These are phyloP conservation scores for Triticum monococcum DNA, from an alignment of 176 grass and related monocot genomes.

Conservation along the genomic window DNA sequence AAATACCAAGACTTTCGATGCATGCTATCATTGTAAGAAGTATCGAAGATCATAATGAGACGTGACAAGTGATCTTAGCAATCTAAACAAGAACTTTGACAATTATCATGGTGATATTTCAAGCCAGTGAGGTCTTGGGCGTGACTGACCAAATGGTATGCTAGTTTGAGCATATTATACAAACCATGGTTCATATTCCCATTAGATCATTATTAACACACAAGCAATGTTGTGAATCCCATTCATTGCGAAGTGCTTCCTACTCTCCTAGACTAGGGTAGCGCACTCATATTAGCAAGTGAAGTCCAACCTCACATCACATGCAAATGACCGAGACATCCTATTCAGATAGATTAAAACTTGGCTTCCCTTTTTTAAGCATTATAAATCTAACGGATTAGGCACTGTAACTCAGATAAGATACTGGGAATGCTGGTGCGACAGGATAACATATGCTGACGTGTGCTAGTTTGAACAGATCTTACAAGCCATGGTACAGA, in stretches of 20 bases:
- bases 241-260: background rate
- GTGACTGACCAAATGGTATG: constrained; percentile 16
- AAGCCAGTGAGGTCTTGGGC: background rate
- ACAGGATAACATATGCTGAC: background rate
- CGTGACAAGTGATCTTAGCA: constrained; percentile 6
- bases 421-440: background rate
- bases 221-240: background rate
- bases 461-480: background rate
- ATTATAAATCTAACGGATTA: background rate
- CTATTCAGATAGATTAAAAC: constrained; percentile 1
- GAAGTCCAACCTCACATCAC: background rate
- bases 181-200: background rate
- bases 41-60: constrained; percentile 2
- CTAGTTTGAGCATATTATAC: background rate
- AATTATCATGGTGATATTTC: constrained; percentile 6
- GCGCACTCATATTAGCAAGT: background rate
- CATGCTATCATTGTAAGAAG: background rate
- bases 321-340: background rate
- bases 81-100: constrained; percentile 5
- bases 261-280: background rate
- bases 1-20: constrained; percentile 22
- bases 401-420: background rate
- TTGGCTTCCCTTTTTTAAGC: background rate
- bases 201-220: background rate
- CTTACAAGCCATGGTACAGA: background rate